A percentile compares a stretch with the other conserved stretches of the same genome.
Evolutionary conservation across 805 yeast species (phyloP).

Genomic region (Jamesozyma hellenica): DNA sequence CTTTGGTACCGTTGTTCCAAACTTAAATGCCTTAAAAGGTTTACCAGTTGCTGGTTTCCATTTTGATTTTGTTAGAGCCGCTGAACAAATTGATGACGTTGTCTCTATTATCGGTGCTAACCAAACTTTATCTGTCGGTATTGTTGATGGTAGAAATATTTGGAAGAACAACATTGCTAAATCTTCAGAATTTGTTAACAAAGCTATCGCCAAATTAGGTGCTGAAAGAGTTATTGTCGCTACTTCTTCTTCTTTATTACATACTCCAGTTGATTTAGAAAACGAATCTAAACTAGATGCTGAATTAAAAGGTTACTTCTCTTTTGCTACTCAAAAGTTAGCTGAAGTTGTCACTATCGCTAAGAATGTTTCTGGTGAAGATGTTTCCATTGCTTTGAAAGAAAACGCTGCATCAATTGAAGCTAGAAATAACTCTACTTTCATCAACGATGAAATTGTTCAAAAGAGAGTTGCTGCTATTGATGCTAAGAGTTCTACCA

Average conservation of each 20-base stretch:
- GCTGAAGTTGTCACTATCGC: slow-evolving; percentile 85
- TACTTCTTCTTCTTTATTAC: slow-evolving; percentile 92
- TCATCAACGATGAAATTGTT: slow-evolving; percentile 88
- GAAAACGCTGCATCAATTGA: slow-evolving; percentile 81
- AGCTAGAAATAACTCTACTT: slow-evolving; percentile 75
- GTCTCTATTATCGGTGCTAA: slow-evolving; percentile 51
- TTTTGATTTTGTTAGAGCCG: slow-evolving; percentile 91
- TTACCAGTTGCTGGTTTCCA: slow-evolving; percentile 94
- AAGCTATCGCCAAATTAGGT: slow-evolving; percentile 80
- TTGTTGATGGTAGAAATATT: slow-evolving; percentile 97
- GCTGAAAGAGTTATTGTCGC: slow-evolving; percentile 79
- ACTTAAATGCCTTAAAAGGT: slow-evolving; percentile 76
- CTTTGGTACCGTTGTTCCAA: slow-evolving; percentile 98
- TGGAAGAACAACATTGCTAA: slow-evolving; percentile 94
- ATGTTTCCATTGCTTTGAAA: slow-evolving; percentile 64
- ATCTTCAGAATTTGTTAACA: slow-evolving; percentile 72
- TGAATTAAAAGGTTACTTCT: slow-evolving; percentile 94
- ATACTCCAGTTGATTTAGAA: slow-evolving; percentile 94
- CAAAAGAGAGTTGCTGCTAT: slow-evolving; percentile 75
- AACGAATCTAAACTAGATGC: slow-evolving; percentile 86
- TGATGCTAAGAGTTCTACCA: slow-evolving; percentile 66
- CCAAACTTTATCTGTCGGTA: slow-evolving; percentile 89
- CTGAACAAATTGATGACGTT: slow-evolving; percentile 89
- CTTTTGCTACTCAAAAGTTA: slow-evolving; percentile 95
- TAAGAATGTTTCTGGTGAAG: slow-evolving; percentile 74